Conservation (phyloP, 129 eudicot species). For the Dittrichia graveolens region DNA sequence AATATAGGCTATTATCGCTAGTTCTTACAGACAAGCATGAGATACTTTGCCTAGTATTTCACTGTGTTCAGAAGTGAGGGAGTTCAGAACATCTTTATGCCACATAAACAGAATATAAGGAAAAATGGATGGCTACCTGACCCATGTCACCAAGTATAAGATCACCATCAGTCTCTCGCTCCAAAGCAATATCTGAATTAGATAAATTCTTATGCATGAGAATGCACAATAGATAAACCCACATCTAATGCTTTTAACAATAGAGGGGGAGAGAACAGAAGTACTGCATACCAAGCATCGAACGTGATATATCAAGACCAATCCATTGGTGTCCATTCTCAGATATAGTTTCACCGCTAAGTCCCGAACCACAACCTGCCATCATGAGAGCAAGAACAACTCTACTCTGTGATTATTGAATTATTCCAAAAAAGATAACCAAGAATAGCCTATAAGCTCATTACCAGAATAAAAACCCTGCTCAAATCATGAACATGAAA, state of each 20-base stretch:
- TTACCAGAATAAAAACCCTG: not conserved
- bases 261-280: not conserved
- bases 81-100: not conserved
- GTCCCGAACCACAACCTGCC: constrained; percentile 97
- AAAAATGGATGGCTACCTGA: constrained; percentile 53
- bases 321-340: constrained; percentile 95
- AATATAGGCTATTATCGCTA: not conserved
- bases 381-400: constrained; percentile 16
- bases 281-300: constrained; percentile 74
- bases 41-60: not conserved
- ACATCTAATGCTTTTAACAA: not conserved
- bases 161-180: constrained; percentile 90
- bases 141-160: constrained; percentile 97
- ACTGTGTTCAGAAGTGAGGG: not conserved
- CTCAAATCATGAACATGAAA: no score
- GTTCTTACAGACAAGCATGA: not conserved
- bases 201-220: not conserved
- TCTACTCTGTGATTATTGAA: not conserved
- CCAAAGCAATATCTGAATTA: constrained; percentile 72
- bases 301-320: constrained; percentile 86
- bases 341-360: constrained; percentile 92
- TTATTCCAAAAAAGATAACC: not conserved
- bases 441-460: not conserved
- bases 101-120: not conserved
- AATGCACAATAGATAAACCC: not conserved